Evolutionary conservation across 192 early-diverging fungal species (phyloP).

Genomic region (Diversispora epigaea): DNA sequence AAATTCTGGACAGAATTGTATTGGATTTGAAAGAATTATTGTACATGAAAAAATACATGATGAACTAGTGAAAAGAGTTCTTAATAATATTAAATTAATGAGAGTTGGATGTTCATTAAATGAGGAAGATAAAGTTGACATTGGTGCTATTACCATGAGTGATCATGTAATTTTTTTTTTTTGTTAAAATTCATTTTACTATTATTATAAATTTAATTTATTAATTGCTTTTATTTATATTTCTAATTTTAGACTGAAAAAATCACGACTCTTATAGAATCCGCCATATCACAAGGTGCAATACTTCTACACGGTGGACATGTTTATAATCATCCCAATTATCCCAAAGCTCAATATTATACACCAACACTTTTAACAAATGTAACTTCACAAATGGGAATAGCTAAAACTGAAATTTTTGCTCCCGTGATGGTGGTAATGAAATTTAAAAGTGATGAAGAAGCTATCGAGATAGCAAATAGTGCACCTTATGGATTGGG

Average conservation of each 20-base stretch:
- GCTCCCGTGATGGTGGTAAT: conserved; percentile 81
- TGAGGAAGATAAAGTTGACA: conserved; percentile 63
- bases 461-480: conserved; percentile 70
- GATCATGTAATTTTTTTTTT: conserved; percentile 47
- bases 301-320: conserved; percentile 69
- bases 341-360: conserved; percentile 79
- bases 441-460: conserved; percentile 65
- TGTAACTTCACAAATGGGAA: conserved; percentile 73
- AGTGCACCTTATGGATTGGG: conserved; percentile 74
- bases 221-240: background rate
- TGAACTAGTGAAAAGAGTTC: conserved; percentile 63
- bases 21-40: conserved; percentile 84
- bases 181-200: background rate
- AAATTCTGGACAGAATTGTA: conserved; percentile 88
- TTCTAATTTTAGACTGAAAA: conserved; percentile 40
- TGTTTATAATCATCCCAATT: conserved; percentile 64
- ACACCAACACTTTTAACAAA: conserved; percentile 77
- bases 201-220: conserved; percentile 3
- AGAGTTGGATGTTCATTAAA: conserved; percentile 74
- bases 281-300: conserved; percentile 78
- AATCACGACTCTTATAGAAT: conserved; percentile 66
- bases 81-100: conserved; percentile 55
- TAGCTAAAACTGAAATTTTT: conserved; percentile 74
- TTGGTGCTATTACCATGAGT: conserved; percentile 83
- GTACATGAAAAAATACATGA: conserved; percentile 71